These are phyloP conservation scores for Xylaria flabelliformis DNA, from an alignment of 495 filamentous ascomycete species.

Conservation along the genomic window DNA sequence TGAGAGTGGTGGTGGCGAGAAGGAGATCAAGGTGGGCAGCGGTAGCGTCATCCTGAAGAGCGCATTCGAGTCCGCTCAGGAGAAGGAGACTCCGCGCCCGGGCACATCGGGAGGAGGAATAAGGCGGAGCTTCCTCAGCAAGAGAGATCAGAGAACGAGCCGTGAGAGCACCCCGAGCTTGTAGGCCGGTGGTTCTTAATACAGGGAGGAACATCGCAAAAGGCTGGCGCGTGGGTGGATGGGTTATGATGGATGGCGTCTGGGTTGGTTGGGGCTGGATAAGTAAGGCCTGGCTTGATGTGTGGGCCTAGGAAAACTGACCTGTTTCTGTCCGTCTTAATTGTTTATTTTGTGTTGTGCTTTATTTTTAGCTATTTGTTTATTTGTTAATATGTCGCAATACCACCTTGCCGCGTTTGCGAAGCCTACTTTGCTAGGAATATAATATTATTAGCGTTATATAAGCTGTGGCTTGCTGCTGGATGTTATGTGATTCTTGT, in stretches of 20 bases:
- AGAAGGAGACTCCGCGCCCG: conserved; percentile 46
- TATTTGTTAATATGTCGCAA: background rate
- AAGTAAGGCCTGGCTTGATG: background rate
- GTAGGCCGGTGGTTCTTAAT: background rate
- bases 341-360: background rate
- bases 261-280: background rate
- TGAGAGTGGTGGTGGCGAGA: conserved; percentile 80
- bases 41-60: conserved; percentile 71
- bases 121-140: conserved; percentile 57
- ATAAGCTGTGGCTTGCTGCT: background rate
- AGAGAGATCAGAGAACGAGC: conserved; percentile 48
- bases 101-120: conserved; percentile 55
- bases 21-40: conserved; percentile 71
- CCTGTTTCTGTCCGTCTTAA: background rate
- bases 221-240: background rate
- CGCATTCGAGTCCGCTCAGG: conserved; percentile 55
- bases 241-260: conserved; percentile 11
- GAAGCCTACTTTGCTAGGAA: background rate
- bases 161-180: conserved; percentile 44
- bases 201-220: background rate
- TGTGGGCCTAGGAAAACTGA: background rate
- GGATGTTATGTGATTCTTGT: background rate
- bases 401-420: conserved; percentile 8
- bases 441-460: background rate
- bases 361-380: background rate